Evolutionary conservation across 441 rosid genomes (phyloP).

Genomic region (Gossypium schwendimanii): DNA sequence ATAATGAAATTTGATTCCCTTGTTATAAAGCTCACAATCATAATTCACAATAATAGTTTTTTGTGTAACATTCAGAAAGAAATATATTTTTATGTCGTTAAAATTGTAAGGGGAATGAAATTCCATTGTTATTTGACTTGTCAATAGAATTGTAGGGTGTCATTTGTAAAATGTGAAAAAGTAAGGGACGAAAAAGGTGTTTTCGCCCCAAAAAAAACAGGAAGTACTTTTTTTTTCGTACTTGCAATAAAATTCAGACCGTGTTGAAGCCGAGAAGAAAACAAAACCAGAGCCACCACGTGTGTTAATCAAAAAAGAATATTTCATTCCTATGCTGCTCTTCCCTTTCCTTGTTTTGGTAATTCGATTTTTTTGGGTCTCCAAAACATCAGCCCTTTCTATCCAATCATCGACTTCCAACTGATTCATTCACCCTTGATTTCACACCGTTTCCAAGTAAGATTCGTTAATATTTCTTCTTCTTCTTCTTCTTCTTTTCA

Average conservation of each 20-base stretch:
- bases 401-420: slow-evolving; percentile 16
- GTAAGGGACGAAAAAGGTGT: background rate
- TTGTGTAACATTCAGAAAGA: background rate
- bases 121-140: background rate
- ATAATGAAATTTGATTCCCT: background rate
- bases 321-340: background rate
- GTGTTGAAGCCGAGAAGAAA: background rate
- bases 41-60: background rate
- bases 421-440: slow-evolving; percentile 6
- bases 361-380: background rate
- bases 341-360: background rate
- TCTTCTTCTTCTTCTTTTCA: background rate
- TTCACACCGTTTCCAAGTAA: slow-evolving; percentile 17
- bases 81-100: background rate
- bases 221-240: background rate
- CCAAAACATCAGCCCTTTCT: background rate
- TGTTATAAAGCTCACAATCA: background rate
- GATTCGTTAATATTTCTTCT: slow-evolving; percentile 13
- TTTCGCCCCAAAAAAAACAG: background rate
- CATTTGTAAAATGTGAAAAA: background rate
- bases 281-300: background rate
- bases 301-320: slow-evolving; percentile 11
- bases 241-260: background rate
- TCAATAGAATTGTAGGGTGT: background rate
- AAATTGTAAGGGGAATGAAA: background rate